A percentile compares a stretch with the other conserved stretches of the same genome.
phyloP scores from a whole-genome alignment of 257 asterid genomes.

The Solanum dulcamara region DNA sequence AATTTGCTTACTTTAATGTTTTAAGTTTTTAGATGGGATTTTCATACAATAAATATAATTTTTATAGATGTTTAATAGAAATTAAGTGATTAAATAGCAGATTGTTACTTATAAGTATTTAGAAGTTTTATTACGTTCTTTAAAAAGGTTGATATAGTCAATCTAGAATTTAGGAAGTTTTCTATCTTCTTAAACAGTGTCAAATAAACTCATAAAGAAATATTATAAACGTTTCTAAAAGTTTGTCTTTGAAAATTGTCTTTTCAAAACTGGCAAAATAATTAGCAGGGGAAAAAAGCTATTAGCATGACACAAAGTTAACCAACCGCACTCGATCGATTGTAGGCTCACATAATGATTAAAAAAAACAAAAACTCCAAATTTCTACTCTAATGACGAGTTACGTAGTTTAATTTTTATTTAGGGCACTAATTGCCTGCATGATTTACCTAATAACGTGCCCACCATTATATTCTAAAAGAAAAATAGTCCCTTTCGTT shows the following conservation, averaged over 20 bases:
- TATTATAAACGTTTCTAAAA: not conserved
- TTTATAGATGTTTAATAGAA: not conserved
- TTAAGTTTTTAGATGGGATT: not conserved
- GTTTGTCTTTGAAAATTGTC: not conserved
- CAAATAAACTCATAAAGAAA: not conserved
- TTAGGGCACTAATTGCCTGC: not conserved
- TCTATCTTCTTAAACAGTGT: not conserved
- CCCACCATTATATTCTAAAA: not conserved
- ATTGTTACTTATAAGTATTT: not conserved
- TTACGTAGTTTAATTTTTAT: not conserved
- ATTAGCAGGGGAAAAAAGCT: not conserved
- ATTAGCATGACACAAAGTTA: not conserved
- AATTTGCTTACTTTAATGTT: not conserved
- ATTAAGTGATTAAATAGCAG: not conserved
- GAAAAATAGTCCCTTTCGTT: not conserved
- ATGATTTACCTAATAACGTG: not conserved
- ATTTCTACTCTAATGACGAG: not conserved
- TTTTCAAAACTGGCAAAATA: not conserved
- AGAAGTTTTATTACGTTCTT: not conserved
- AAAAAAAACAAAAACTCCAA: not conserved
- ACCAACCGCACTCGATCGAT: not conserved
- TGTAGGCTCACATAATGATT: not conserved
- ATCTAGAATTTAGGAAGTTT: not conserved
- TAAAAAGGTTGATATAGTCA: not conserved
- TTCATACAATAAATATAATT: not conserved